phyloP scores from a whole-genome alignment of 768 basidiomycete genomes.

The Podaxis carcinomalis region DNA sequence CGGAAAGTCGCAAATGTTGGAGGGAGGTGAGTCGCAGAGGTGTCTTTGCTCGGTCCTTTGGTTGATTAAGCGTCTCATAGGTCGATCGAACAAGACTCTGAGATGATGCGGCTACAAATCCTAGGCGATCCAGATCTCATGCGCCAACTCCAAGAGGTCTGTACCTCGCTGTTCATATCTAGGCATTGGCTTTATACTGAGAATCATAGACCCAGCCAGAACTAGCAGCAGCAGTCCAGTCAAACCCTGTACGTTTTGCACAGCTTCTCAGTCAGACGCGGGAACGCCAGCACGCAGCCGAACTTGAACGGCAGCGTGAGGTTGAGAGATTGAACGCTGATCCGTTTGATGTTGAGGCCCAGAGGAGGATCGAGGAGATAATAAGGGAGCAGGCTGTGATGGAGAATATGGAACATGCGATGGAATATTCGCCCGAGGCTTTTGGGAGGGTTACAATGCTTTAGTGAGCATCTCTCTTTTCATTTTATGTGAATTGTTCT shows the following conservation, averaged over 20 bases:
- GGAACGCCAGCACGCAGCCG: slow-evolving; percentile 47
- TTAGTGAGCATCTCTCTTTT: slow-evolving; percentile 55
- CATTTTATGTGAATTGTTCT: neutral
- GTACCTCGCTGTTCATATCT: slow-evolving; percentile 16
- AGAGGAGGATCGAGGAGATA: slow-evolving; percentile 88
- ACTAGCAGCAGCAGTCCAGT: slow-evolving; percentile 64
- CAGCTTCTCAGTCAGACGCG: slow-evolving; percentile 62
- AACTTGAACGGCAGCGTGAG: slow-evolving; percentile 56
- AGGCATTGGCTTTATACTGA: neutral
- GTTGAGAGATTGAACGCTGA: slow-evolving; percentile 74
- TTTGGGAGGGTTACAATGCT: slow-evolving; percentile 97
- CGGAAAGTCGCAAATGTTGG: slow-evolving; percentile 46
- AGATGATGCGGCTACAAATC: slow-evolving; percentile 87
- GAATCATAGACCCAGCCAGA: slow-evolving; percentile 73
- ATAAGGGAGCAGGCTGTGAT: slow-evolving; percentile 85
- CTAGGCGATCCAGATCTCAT: slow-evolving; percentile 82
- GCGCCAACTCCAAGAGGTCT: slow-evolving; percentile 64
- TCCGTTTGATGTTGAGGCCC: slow-evolving; percentile 90
- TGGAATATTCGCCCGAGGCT: slow-evolving; percentile 89
- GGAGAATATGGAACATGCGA: slow-evolving; percentile 91
- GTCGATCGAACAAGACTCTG: slow-evolving; percentile 72
- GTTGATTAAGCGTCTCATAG: slow-evolving; percentile 30
- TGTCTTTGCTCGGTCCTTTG: neutral
- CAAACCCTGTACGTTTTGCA: slow-evolving; percentile 71
- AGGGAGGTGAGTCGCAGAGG: slow-evolving; percentile 31